A percentile compares a stretch with the other conserved stretches of the same genome.
These are phyloP conservation scores for Curvularia eragrostidis DNA, from an alignment of 2,329 filamentous ascomycete species.

Conservation along the genomic window DNA sequence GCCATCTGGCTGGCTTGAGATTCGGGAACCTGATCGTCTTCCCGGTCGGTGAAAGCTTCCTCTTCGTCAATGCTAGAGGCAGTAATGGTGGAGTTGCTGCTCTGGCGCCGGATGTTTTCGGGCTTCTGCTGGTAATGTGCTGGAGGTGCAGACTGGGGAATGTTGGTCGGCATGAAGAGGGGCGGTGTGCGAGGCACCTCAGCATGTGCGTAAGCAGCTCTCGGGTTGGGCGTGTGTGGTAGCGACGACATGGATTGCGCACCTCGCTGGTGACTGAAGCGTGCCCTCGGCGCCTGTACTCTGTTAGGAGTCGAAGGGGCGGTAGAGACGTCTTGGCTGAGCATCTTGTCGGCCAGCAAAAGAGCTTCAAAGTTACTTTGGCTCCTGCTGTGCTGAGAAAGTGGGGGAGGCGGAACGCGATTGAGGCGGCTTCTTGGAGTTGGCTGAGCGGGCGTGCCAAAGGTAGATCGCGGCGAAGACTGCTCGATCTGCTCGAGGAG, in stretches of 20 bases:
- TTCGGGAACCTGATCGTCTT: slow-evolving; percentile 71
- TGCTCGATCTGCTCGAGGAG: slow-evolving; percentile 62
- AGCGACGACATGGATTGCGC: slow-evolving; percentile 85
- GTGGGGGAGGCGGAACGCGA: slow-evolving; percentile 56
- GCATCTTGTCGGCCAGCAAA: slow-evolving; percentile 74
- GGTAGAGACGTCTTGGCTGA: slow-evolving; percentile 77
- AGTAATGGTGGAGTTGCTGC: slow-evolving; percentile 67
- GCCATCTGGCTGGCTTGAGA: slow-evolving; percentile 81
- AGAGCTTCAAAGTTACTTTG: slow-evolving; percentile 77
- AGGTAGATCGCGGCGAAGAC: slow-evolving; percentile 65
- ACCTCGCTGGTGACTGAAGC: slow-evolving; percentile 72
- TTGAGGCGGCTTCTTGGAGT: slow-evolving; percentile 46
- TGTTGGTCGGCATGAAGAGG: slow-evolving; percentile 38
- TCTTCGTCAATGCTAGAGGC: slow-evolving; percentile 50
- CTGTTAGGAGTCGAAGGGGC: slow-evolving; percentile 73
- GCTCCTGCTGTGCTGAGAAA: slow-evolving; percentile 54
- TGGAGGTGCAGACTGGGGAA: slow-evolving; percentile 53
- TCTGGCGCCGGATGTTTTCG: slow-evolving; percentile 62
- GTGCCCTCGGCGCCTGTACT: slow-evolving; percentile 56
- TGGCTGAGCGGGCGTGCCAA: slow-evolving; percentile 64
- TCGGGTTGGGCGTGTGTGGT: slow-evolving; percentile 73
- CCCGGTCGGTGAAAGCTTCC: slow-evolving; percentile 65
- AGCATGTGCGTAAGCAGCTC: slow-evolving; percentile 63
- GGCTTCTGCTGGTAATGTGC: slow-evolving; percentile 44
- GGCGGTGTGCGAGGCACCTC: slow-evolving; percentile 61